Percentiles rank a stretch among this genome's conserved stretches.
phyloP scores from a whole-genome alignment of 1,284 basidiomycete genomes.

The Ustilago vetiveriae region DNA sequence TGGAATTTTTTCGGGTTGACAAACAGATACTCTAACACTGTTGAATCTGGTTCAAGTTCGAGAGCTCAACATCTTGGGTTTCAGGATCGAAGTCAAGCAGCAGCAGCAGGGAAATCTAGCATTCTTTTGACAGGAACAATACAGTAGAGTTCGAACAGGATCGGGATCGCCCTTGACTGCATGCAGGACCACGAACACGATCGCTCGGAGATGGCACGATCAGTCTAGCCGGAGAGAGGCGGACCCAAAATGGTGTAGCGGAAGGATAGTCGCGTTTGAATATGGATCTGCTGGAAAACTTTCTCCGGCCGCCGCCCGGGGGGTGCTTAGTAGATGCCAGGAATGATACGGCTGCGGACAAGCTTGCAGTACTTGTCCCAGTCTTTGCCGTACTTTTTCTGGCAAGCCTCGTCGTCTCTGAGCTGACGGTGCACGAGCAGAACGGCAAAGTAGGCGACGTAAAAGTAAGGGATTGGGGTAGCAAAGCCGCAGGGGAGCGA shows the following conservation, averaged over 20 bases:
- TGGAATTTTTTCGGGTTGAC: too few relatives aligned
- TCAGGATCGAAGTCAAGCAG: too few relatives aligned
- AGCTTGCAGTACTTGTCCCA: conserved; percentile 68
- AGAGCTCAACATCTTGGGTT: too few relatives aligned
- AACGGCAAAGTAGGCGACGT: conserved; percentile 84
- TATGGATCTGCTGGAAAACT: too few relatives aligned
- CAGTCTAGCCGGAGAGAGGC: too few relatives aligned
- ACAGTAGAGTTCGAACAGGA: neutral
- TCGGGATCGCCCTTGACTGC: too few relatives aligned
- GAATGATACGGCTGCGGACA: conserved; percentile 44
- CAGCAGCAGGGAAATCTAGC: neutral
- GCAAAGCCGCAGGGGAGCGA: conserved; percentile 90
- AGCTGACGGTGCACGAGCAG: conserved; percentile 89
- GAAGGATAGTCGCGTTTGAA: too few relatives aligned
- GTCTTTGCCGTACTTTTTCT: conserved; percentile 78
- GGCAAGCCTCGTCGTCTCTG: conserved; percentile 91
- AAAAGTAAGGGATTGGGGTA: conserved; percentile 96
- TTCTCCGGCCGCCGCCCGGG: neutral
- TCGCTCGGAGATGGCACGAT: too few relatives aligned
- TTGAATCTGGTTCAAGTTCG: too few relatives aligned
- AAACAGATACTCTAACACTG: too few relatives aligned
- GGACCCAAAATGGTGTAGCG: too few relatives aligned
- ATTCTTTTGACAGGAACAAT: neutral
- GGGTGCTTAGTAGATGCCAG: conserved; percentile 35
- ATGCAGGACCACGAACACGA: too few relatives aligned